Base-by-base conservation (phyloP, 2,329 filamentous ascomycete genomes). In the Aspergillus sp. region DNA sequence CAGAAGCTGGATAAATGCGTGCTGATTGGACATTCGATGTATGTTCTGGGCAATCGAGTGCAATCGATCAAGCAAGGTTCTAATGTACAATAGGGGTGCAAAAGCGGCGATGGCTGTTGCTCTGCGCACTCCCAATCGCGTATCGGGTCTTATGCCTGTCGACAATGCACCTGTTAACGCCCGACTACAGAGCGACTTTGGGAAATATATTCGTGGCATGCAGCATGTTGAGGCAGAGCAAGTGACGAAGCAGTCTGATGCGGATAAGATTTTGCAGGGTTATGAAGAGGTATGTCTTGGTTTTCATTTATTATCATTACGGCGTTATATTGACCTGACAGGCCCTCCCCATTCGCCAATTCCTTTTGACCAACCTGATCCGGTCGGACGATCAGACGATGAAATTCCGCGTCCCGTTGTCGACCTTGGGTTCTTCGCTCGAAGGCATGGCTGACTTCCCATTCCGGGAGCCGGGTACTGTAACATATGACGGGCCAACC, bases 1-100 rank as follows among this genome's bases (percentile, higher is more conserved):
- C 85, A 94, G 65, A 73, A 76, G 3, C 71, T 96, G n/a, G 72
- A 78, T 41, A 74, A 86, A 23, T 76, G 84, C 2, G 89, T 86
- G 0, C 72, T 97, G 23, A 93, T 97, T 60, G 91, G 91, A 0
- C 93, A 97, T 70, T 95, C 89, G 1, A 97, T 97, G 91, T 87
- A 5, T 22, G 20, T 22, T 5, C 20, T 22, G 2, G 5, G 20
- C 20, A 22, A 5, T 22, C 20, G 5, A 22, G 20, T 5, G 5
- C 20, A 22, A 22, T 22, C 20, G 20, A 22, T 4, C 4, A 3
- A 22, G 20, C 20, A 22, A 22, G 20, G 1, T 22, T 22, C 20
- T 22, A 22, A 22, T 22, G 5, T 43, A 32, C 25, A 22, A 22
- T 22, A 86, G 83, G 85, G 91, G 93, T 53, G 91, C 91, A 42